A percentile compares a stretch with the other conserved stretches of the same genome.
phyloP scores from a whole-genome alignment of 2,329 filamentous ascomycete genomes.

The Botryosphaeria agaves region DNA sequence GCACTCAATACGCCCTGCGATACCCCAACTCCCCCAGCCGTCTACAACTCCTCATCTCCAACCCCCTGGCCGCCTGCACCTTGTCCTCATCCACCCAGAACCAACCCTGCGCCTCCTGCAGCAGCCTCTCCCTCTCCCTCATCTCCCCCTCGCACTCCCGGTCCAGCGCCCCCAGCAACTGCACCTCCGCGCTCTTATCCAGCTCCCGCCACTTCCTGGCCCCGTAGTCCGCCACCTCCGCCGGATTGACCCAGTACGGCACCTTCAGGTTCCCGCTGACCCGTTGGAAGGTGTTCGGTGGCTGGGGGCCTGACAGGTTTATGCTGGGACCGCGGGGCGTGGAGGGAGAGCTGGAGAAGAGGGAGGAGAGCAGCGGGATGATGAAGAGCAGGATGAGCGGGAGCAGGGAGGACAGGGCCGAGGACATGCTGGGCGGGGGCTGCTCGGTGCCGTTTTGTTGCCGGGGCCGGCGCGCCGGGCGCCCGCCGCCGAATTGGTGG shows the following conservation, averaged over 20 bases:
- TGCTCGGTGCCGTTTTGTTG: constrained; percentile 37
- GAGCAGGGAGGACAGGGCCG: constrained; percentile 34
- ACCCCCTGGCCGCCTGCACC: constrained; percentile 49
- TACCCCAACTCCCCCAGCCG: constrained; percentile 34
- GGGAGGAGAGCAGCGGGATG: constrained; percentile 61
- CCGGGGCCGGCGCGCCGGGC: constrained; percentile 62
- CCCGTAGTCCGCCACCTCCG: constrained; percentile 55
- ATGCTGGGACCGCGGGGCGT: constrained; percentile 47
- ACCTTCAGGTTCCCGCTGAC: constrained; percentile 53
- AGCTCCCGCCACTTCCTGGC: constrained; percentile 53
- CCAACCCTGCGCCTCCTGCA: constrained; percentile 73
- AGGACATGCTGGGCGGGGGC: constrained; percentile 31
- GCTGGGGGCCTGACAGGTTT: constrained; percentile 53
- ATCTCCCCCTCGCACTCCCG: constrained; percentile 61
- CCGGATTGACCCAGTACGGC: constrained; percentile 72
- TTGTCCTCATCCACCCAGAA: constrained; percentile 68
- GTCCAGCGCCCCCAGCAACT: constrained; percentile 50
- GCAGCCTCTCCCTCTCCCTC: constrained; percentile 43
- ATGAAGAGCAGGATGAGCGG: constrained; percentile 77
- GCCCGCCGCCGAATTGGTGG: constrained; percentile 79
- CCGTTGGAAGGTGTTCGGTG: constrained; percentile 59
- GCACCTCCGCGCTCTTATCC: constrained; percentile 60
- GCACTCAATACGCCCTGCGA: not conserved
- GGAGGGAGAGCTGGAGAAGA: constrained; percentile 45
- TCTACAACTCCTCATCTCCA: constrained; percentile 43